Percentiles rank a stretch among this genome's conserved stretches.
phyloP scores from a whole-genome alignment of 2,329 filamentous ascomycete genomes.

The Trichoderma gracile region DNA sequence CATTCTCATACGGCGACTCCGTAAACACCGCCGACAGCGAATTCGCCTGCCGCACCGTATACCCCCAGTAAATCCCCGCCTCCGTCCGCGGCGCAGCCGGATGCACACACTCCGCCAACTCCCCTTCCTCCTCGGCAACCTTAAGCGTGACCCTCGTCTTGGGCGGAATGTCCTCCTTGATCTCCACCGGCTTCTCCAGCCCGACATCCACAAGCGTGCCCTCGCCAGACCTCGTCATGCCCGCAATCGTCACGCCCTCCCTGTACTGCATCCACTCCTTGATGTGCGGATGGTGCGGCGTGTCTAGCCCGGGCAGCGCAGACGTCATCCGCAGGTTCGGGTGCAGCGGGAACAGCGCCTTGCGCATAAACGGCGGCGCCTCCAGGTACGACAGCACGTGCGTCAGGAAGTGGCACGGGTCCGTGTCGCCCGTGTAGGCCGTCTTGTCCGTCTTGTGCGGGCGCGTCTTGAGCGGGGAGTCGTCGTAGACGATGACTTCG shows the following conservation, averaged over 20 bases:
- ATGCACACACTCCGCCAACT: conserved; percentile 60
- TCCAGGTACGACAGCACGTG: conserved; percentile 82
- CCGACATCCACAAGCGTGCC: conserved; percentile 62
- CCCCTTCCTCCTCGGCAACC: conserved; percentile 52
- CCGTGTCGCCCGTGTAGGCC: conserved; percentile 66
- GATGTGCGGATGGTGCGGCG: conserved; percentile 77
- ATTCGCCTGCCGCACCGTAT: conserved; percentile 64
- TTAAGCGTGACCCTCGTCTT: conserved; percentile 74
- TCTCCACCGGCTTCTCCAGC: conserved; percentile 54
- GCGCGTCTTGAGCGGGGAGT: conserved; percentile 54
- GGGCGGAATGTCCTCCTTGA: conserved; percentile 63
- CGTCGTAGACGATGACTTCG: conserved; percentile 80
- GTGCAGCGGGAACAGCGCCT: conserved; percentile 73
- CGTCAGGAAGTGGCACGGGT: conserved; percentile 77
- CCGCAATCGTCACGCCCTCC: conserved; percentile 68
- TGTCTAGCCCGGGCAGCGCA: conserved; percentile 73
- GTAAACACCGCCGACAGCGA: conserved; percentile 75
- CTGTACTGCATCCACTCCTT: conserved; percentile 79
- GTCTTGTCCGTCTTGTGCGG: conserved; percentile 51
- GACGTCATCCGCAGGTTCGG: conserved; percentile 75
- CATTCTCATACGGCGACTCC: conserved; percentile 70
- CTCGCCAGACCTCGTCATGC: conserved; percentile 43
- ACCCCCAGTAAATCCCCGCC: conserved; percentile 86
- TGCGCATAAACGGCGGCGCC: conserved; percentile 78
- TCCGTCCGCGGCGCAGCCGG: conserved; percentile 71